Percentiles rank a stretch among this genome's conserved stretches.
phyloP scores from a whole-genome alignment of 805 yeast genomes.

The Kodamaea neixiangensis region DNA sequence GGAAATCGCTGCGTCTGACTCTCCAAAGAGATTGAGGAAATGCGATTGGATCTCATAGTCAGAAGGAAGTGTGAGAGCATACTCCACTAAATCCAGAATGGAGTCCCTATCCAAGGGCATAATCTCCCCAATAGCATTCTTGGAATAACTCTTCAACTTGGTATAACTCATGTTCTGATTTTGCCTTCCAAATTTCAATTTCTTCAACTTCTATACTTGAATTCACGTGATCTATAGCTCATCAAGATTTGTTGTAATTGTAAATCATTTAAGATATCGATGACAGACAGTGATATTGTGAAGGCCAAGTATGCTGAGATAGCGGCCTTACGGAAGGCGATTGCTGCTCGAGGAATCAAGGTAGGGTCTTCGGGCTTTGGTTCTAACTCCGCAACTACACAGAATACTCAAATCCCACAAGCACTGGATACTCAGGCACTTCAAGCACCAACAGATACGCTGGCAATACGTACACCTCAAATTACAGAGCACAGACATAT shows the following conservation, averaged over 20 bases:
- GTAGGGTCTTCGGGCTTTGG: neutral
- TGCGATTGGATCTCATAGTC: constrained; percentile 53
- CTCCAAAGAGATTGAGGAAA: constrained; percentile 58
- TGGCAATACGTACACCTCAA: neutral
- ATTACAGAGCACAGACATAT: neutral
- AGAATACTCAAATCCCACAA: neutral
- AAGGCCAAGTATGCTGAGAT: constrained; percentile 31
- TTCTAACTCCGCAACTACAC: neutral
- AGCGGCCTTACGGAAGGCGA: constrained; percentile 28
- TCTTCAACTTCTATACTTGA: neutral
- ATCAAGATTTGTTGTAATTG: neutral
- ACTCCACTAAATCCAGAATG: constrained; percentile 53
- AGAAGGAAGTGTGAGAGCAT: constrained; percentile 48
- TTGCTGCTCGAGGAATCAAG: constrained; percentile 21
- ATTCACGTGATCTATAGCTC: neutral
- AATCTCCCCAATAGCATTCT: constrained; percentile 32
- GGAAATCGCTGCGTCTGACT: constrained; percentile 51
- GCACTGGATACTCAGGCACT: neutral
- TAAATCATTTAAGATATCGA: neutral
- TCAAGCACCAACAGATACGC: neutral
- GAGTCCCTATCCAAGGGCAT: constrained; percentile 63
- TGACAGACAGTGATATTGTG: constrained; percentile 21
- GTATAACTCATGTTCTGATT: constrained; percentile 17
- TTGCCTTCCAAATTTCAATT: constrained; percentile 6
- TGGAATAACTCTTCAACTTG: constrained; percentile 28